Evolutionary conservation across 371 early-diverging fungal species (phyloP), one percentile per base, ranked within the genome.

Genomic region (Mucor circinelloides): DNA sequence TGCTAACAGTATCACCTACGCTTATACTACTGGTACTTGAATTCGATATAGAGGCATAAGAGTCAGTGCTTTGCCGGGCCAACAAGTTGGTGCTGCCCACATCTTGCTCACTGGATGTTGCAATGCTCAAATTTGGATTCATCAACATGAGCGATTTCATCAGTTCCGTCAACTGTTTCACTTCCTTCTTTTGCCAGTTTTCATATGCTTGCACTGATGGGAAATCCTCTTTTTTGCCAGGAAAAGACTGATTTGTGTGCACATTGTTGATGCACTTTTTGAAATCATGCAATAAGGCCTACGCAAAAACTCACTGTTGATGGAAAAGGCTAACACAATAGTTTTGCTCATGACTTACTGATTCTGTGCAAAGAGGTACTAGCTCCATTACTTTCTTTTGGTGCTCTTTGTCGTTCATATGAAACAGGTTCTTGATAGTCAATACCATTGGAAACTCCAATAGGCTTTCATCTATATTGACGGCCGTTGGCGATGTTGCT

Each of bases 231-330:
- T 60, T 56, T 62, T 64, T 71, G 23, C 67, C 77, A 4, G 72
- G 72, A 34, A 77, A 71, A 0, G 72, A 46, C 28, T 69, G 69
- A 21, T 74, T 68, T 21, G 65, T 71, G 55, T 74, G 70, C 5
- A 77, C 72, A 63, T 74, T 74, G 32, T 71, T 64, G 17, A 74
- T 74, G 25, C 69, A 71, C 46, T 66, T 71, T 63, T 72, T 77
- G 31, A 77, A 55, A 44, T 77, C 77, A 52, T 65, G 25, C 21
- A 77, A 58, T 38, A 74, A 61, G 30, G 74, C 72, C 77, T 77
- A 61, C 7, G 36, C 25, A 32, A 38, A 10, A 44, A 42, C n/a
- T 15, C 21, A 27, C 32, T 36, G 21, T 21, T n/a, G 21, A 21
- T 0, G 12, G 13, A 38, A 1, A 15, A 23, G 25, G 12, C 28